These are phyloP conservation scores for Annulohypoxylon moriforme DNA, from an alignment of 495 filamentous ascomycete genomes.

Conservation along the genomic window DNA sequence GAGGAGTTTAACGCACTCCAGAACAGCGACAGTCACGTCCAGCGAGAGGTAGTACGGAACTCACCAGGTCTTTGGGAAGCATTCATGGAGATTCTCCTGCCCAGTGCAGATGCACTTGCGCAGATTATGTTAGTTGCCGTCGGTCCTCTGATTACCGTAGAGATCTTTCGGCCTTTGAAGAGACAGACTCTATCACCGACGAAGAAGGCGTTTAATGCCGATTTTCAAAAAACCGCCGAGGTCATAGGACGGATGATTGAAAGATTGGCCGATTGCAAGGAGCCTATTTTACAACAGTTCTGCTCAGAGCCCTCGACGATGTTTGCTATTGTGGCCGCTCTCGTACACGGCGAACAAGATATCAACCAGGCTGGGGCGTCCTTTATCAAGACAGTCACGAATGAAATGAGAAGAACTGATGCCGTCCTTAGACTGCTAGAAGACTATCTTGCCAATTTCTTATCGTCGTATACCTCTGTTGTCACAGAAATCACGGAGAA, in stretches of 20 bases:
- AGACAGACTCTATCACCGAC: conserved; percentile 65
- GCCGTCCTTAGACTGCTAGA: conserved; percentile 78
- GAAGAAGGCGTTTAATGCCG: conserved; percentile 73
- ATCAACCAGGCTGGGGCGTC: conserved; percentile 81
- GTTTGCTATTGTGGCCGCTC: conserved; percentile 71
- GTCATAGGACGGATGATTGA: conserved; percentile 79
- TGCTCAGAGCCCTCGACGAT: conserved; percentile 71
- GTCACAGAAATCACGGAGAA: conserved; percentile 66
- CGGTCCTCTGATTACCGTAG: conserved; percentile 73
- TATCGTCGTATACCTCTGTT: conserved; percentile 53
- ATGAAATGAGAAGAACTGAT: conserved; percentile 74
- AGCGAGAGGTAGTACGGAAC: conserved; percentile 72
- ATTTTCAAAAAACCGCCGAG: conserved; percentile 74
- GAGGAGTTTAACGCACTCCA: conserved; percentile 77
- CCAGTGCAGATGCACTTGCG: conserved; percentile 72
- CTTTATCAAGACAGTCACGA: conserved; percentile 81
- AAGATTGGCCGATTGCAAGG: conserved; percentile 77
- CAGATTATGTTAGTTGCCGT: conserved; percentile 77
- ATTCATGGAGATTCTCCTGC: conserved; percentile 73
- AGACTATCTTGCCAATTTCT: conserved; percentile 61
- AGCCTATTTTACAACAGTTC: conserved; percentile 70
- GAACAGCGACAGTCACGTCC: conserved; percentile 64
- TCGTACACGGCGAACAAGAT: conserved; percentile 73
- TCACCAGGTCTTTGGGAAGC: conserved; percentile 80
- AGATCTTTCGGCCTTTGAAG: conserved; percentile 70